phyloP scores from a whole-genome alignment of 305 asterid genomes.

The Fraxinus latifolia region DNA sequence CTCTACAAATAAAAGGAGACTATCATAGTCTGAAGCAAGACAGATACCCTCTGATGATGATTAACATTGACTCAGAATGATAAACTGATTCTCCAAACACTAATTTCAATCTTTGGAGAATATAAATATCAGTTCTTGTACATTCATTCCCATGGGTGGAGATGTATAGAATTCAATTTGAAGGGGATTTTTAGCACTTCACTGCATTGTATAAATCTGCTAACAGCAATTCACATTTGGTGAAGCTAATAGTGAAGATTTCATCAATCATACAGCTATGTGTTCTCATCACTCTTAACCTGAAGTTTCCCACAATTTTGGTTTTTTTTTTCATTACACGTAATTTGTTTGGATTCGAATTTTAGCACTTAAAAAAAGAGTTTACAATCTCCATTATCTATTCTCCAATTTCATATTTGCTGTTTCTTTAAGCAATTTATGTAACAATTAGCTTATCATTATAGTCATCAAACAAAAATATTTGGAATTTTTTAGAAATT shows the following conservation, averaged over 20 bases:
- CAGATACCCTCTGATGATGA: slow-evolving; percentile 71
- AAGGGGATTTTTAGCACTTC: slow-evolving; percentile 40
- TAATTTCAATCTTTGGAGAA: slow-evolving; percentile 45
- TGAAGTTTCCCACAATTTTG: background rate
- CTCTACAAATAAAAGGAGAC: slow-evolving; percentile 59
- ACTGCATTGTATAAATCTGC: slow-evolving; percentile 40
- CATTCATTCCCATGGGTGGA: slow-evolving; percentile 62
- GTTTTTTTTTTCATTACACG: background rate
- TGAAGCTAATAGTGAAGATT: slow-evolving; percentile 44
- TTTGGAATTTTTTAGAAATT: background rate
- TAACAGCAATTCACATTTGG: slow-evolving; percentile 47
- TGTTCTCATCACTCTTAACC: background rate
- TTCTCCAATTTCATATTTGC: background rate
- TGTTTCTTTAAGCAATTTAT: background rate
- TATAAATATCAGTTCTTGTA: slow-evolving; percentile 63
- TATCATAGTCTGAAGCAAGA: slow-evolving; percentile 67
- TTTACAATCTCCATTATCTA: background rate
- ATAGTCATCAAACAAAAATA: background rate
- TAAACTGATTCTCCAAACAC: slow-evolving; percentile 39
- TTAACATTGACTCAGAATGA: slow-evolving; percentile 74
- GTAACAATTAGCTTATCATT: background rate
- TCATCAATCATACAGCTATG: slow-evolving; percentile 8
- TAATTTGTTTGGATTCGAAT: background rate
- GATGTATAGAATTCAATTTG: slow-evolving; percentile 61
- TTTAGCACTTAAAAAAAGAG: background rate